phyloP scores from a whole-genome alignment of 805 yeast genomes.

The Cyberlindnera americana region DNA sequence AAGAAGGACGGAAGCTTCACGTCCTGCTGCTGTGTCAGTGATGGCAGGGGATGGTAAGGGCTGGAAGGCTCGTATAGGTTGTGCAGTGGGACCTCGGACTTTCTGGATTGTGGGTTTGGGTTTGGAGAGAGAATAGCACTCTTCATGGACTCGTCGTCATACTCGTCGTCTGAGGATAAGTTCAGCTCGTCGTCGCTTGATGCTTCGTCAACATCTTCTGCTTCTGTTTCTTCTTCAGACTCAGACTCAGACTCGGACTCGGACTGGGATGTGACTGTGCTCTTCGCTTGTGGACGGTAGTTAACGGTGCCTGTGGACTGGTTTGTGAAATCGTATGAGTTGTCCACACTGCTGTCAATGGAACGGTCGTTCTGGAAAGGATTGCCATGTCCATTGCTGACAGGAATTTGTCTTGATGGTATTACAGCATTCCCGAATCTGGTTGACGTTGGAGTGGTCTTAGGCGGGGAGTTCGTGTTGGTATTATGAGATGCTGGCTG shows the following conservation, averaged over 20 bases:
- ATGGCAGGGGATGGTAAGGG: slow-evolving; percentile 3
- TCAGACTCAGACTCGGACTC: too few relatives aligned
- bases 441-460: neutral
- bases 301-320: slow-evolving; percentile 1
- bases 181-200: slow-evolving; percentile 16
- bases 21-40: slow-evolving; percentile 3
- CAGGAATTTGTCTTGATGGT: too few relatives aligned
- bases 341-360: neutral
- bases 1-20: slow-evolving; percentile 9
- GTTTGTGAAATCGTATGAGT: neutral
- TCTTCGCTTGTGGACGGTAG: neutral
- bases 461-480: too few relatives aligned
- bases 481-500: too few relatives aligned
- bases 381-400: too few relatives aligned
- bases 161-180: slow-evolving; percentile 12
- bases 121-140: slow-evolving; percentile 18
- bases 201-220: slow-evolving; percentile 8
- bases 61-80: neutral
- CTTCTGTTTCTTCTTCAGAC: too few relatives aligned
- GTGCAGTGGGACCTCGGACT: slow-evolving; percentile 6
- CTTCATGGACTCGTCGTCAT: slow-evolving; percentile 19
- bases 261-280: too few relatives aligned
- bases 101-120: slow-evolving; percentile 3
- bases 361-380: neutral
- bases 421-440: too few relatives aligned